Evolutionary conservation across 768 basidiomycete species (phyloP).

Genomic region (Leccinellum albellum): DNA sequence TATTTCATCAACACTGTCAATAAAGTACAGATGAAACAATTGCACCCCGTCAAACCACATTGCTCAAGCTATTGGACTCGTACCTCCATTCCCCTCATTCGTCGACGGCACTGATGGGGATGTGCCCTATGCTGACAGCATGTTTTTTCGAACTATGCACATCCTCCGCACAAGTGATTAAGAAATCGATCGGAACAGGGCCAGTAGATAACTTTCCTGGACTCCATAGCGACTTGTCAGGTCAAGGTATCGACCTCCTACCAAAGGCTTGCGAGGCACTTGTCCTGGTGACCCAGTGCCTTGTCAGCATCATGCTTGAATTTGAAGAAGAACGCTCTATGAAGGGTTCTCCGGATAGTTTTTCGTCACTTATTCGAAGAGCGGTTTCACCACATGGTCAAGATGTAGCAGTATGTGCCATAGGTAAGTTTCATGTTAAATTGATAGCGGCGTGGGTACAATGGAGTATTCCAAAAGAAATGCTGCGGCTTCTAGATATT

Average conservation of each 20-base stretch:
- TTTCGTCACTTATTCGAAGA: slow-evolving; percentile 44
- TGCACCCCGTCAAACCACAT: slow-evolving; percentile 80
- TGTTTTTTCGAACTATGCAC: slow-evolving; percentile 57
- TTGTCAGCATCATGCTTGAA: slow-evolving; percentile 56
- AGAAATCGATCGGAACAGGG: slow-evolving; percentile 38
- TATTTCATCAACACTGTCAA: slow-evolving; percentile 13
- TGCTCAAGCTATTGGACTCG: slow-evolving; percentile 85
- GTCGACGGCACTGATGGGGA: slow-evolving; percentile 36
- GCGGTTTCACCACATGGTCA: slow-evolving; percentile 37
- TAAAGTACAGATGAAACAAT: slow-evolving; percentile 67
- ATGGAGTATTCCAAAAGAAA: slow-evolving; percentile 51
- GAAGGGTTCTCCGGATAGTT: slow-evolving; percentile 5
- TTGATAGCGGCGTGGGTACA: background rate
- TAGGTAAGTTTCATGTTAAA: slow-evolving; percentile 43
- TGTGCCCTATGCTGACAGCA: slow-evolving; percentile 57
- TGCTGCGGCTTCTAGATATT: slow-evolving; percentile 69
- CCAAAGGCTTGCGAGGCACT: slow-evolving; percentile 80
- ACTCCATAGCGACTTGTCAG: slow-evolving; percentile 5
- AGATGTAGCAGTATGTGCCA: slow-evolving; percentile 51
- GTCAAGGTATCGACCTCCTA: slow-evolving; percentile 56
- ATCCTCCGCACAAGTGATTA: slow-evolving; percentile 55
- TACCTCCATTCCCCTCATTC: slow-evolving; percentile 60
- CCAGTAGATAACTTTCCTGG: slow-evolving; percentile 8
- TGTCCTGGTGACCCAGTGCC: slow-evolving; percentile 73
- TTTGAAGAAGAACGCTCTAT: slow-evolving; percentile 32